Evolutionary conservation across 352 stramenopile genomes (phyloP), one percentile per base, ranked within the genome.

Genomic region (Pythium rhizo-oryzae): DNA sequence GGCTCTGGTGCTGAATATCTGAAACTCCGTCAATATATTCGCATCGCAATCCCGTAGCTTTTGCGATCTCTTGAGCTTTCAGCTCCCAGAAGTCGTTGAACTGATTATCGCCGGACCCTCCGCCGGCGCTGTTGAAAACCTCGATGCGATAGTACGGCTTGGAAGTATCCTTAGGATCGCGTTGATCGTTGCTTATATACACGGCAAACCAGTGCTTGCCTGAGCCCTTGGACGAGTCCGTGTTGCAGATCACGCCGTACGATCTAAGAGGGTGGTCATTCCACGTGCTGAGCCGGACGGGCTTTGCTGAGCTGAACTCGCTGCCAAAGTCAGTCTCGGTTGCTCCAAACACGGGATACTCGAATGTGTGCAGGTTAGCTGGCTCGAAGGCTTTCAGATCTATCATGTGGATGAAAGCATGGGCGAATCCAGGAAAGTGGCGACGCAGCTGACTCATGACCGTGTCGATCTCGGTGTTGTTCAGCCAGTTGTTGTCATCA

Each of bases 401-500:
- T 16, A 30, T 57, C 50, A 57, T 57, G 25, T 57, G 50, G 21
- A 57, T 57, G 50, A 57, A 57, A 19, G 8, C 24, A 39, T 57
- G 50, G 6, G 23, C 50, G 50, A 57, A 57, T 39, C 50, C 50
- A 8, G 50, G 50, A 35, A 41, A 57, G 8, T 57, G 50, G 21
- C 25, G 12, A 37, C 50, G 18, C 8, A 57, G 21, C 24, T 57
- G 50, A 41, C 7, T 37, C 50, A 57, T 57, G 37, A 57, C 25
- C 50, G 50, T 37, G 37, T 57, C 50, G 15, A 57, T 57, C 50
- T 57, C 50, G 37, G 50, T 57, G 50, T 57, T 57, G 50, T 57
- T 57, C 15, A 57, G 18, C 50, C 50, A 57, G 24, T 57, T 16
- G 50, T 57, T 37, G 25, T 57, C 8, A 57, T 57, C 50, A 57